These are phyloP conservation scores for Hansenula lynferdii DNA, from an alignment of 1,139 yeast species.

Conservation along the genomic window DNA sequence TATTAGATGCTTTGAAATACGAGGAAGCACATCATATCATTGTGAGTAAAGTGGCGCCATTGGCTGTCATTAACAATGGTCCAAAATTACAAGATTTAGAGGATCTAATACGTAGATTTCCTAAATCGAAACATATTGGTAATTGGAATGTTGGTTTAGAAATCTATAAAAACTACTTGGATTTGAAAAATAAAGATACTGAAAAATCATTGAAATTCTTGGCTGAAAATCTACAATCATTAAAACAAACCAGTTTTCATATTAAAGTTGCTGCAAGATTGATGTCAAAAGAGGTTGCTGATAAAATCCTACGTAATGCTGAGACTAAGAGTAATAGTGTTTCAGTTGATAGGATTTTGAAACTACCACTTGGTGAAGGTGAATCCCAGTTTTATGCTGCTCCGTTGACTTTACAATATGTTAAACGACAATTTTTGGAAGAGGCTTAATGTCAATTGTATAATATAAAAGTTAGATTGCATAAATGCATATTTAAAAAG, in stretches of 20 bases:
- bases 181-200: conserved; percentile 17
- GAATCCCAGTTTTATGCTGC: conserved; percentile 36
- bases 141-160: conserved; percentile 61
- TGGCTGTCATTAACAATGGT: conserved; percentile 45
- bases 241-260: conserved; percentile 29
- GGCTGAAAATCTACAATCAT: conserved; percentile 40
- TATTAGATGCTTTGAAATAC: conserved; percentile 58
- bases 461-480: no score
- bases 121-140: conserved; percentile 39
- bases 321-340: conserved; percentile 22
- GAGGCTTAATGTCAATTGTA: not conserved
- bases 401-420: conserved; percentile 8
- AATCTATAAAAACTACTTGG: conserved; percentile 44
- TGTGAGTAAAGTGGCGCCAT: conserved; percentile 62
- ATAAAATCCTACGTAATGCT: conserved; percentile 29
- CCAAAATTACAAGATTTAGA: conserved; percentile 33
- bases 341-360: conserved; percentile 25
- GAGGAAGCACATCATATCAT: conserved; percentile 61
- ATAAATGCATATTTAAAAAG: no score
- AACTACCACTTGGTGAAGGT: conserved; percentile 43
- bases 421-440: conserved; percentile 6
- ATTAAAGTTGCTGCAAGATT: conserved; percentile 44
- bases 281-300: conserved; percentile 46
- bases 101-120: conserved; percentile 41
- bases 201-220: conserved; percentile 30